Evolutionary conservation across 225 moss, liverwort and hornwort species (phyloP), one percentile per base, ranked within the genome.

Genomic region (Pseudisothecium myosuroides): DNA sequence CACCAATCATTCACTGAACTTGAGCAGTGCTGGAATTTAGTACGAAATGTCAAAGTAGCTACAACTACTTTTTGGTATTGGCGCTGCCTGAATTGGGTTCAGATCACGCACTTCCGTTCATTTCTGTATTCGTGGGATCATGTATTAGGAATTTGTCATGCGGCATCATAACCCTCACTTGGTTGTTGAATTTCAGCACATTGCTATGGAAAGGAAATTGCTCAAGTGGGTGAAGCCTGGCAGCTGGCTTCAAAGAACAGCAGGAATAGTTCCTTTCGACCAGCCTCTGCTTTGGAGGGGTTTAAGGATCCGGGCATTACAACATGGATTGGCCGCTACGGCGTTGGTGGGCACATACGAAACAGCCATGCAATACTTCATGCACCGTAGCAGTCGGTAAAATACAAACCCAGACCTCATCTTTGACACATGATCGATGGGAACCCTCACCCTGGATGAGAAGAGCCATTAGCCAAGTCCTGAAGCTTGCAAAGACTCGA

Each of bases 161-260:
- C 61, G 21, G 60, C 34, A 84, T 76, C 55, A 12, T 68, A 90
- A 86, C 81, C 23, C 76, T n/a, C n/a, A n/a, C n/a, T 69, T 85
- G 78, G 82, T 64, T 90, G 39, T 88, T 90, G 84, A 47, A 29
- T 85, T 94, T 94, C 93, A 97, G 97, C 93, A 95, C 92, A 65
- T 98, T 26, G 90, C 92, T 24, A 93, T 97, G 96, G 98, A 97
- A 87, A 95, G 98, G 88, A 91, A 88, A 17, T 79, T 98, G 87
- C 90, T 98, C 67, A 97, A 93, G 82, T 97, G 96, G 97, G 94
- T 95, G 89, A 93, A 91, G 73, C 95, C 98, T 81, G 98, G 98
- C 72, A 97, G 74, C 88, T 96, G 96, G 96, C 90, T 96, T 61
- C 94, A 96, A 88, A 92, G 95, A 79, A 92, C 95, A 69, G 88